phyloP scores from a whole-genome alignment of 2,329 filamentous ascomycete species.

The Aureobasidium sp. region DNA sequence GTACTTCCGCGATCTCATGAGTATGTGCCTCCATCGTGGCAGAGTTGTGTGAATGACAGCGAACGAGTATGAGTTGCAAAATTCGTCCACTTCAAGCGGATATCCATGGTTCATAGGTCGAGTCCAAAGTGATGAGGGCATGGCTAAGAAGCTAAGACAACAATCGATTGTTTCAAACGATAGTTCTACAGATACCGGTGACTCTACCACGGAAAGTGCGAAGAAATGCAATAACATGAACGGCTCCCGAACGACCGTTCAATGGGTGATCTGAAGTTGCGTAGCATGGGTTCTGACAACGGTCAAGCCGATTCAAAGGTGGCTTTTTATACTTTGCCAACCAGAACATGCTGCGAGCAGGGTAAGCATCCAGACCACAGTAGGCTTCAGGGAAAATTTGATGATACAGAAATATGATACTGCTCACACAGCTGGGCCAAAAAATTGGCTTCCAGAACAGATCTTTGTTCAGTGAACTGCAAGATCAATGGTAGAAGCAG shows the following conservation, averaged over 20 bases:
- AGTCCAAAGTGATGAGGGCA: background rate
- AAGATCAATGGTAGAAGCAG: background rate
- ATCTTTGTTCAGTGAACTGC: no score
- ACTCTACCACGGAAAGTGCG: background rate
- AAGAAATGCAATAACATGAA: slow-evolving; percentile 2
- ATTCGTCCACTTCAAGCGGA: background rate
- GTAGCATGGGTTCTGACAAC: background rate
- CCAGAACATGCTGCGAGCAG: background rate
- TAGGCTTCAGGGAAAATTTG: background rate
- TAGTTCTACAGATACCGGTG: background rate
- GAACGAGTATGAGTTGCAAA: background rate
- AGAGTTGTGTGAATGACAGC: background rate
- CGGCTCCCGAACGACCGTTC: background rate
- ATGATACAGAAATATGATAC: background rate
- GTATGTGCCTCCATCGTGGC: background rate
- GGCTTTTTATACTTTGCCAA: background rate
- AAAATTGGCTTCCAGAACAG: background rate
- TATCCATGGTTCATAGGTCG: background rate
- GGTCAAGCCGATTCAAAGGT: background rate
- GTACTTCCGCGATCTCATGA: slow-evolving; percentile 6
- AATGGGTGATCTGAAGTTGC: background rate
- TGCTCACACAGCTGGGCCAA: background rate
- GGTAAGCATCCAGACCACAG: background rate
- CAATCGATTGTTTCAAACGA: background rate
- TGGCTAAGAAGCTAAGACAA: background rate